phyloP scores from a whole-genome alignment of 495 filamentous ascomycete genomes.

The Aspergillus indologenus region DNA sequence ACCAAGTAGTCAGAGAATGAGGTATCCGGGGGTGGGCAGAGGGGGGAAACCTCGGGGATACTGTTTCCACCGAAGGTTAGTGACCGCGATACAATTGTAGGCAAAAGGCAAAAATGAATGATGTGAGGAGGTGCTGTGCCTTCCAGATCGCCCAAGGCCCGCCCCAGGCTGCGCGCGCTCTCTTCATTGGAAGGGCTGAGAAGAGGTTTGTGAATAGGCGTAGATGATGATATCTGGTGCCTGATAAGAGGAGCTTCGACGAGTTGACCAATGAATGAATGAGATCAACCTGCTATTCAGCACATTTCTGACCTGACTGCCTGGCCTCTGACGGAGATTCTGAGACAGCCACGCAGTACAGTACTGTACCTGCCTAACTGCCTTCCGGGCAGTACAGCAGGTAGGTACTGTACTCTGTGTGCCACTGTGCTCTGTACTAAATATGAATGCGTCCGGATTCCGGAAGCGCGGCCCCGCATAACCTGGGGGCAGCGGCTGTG shows the following conservation, averaged over 20 bases:
- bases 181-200: background rate
- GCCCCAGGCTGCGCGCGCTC: background rate
- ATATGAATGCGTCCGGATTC: slow-evolving; percentile 24
- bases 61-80: background rate
- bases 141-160: background rate
- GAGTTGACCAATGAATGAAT: background rate
- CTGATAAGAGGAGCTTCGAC: background rate
- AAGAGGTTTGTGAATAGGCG: background rate
- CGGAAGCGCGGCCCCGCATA: slow-evolving; percentile 38
- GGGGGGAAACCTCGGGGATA: slow-evolving; percentile 12
- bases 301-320: background rate
- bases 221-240: background rate
- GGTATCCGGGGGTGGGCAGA: background rate
- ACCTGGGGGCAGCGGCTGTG: slow-evolving; percentile 21
- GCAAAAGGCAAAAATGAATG: background rate
- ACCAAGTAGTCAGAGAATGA: background rate
- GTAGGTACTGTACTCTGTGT: background rate
- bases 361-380: background rate
- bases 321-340: background rate
- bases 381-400: background rate
- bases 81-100: background rate
- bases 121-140: background rate
- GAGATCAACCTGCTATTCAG: background rate
- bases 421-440: background rate
- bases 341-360: background rate